Base-by-base conservation (phyloP, 176 grass and related monocot species). In the Avena sativa region DNA sequence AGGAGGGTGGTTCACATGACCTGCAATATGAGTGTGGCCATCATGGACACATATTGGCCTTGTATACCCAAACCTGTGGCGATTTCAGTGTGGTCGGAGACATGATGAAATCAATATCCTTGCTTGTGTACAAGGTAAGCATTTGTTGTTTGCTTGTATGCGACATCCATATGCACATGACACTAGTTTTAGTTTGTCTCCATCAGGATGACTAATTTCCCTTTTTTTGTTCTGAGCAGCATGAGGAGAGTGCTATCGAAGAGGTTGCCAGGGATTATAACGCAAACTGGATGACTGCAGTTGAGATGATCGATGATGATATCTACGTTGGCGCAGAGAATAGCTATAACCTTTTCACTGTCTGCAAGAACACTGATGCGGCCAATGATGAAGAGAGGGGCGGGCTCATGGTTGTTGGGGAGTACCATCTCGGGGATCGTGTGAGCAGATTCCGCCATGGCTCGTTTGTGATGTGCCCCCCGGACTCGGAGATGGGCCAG, bases 41-140 rank as follows among this genome's bases (percentile, higher is more conserved):
- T 59, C 75, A 89, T 74, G 86, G 87, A 7, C 62, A 88, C 47
- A 85, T 95, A 80, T 59, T 95, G 34, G 82, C 93, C 28, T 77
- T 92, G n/a, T 88, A 90, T 84, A 86, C 91, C 47, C 85, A 95
- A 82, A 92, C 85, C n/a, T 79, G 74, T 67, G 96, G 96, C 16
- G 93, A 98, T 81, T 98, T 98, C 89, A 98, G 96, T 81, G 90
- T 96, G 16, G 96, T 98, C 50, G 96, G 96, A 12, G 96, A 98
- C 78, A 75, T 98, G 52, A 98, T 98, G 96, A 96, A 92, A 48
- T 98, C 96, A 30, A 93, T 98, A 86, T 96, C 93, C 8, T 85
- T 98, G 89, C 88, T 98, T 53, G 84, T 98, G 74, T 98, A 98
- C 71, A 96, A 92, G 93, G 96, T 94, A 91, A 38, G 36, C 36